Base-by-base conservation (phyloP, 176 grass and related monocot genomes). In the Phyllostachys edulis region DNA sequence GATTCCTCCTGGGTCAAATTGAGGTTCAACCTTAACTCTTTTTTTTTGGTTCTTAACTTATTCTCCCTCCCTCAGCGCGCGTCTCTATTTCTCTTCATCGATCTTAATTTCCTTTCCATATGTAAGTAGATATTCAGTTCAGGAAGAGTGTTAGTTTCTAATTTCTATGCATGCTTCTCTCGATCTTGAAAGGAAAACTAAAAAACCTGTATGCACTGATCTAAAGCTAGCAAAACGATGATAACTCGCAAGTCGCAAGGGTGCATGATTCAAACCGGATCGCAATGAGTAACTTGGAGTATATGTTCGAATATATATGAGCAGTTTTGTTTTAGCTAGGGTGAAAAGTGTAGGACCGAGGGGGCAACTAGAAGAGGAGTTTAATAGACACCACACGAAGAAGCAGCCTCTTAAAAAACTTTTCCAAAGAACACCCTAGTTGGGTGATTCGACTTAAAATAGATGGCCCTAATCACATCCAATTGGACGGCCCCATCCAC, bases 1-100 rank as follows among this genome's bases (percentile, higher is more conserved):
- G 85, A 86, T 95, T 95, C 82, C 93, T 95, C 40, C 69, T 90
- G 13, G 62, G 51, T 87, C 93, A 95, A 90, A 95, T 95, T 59
- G 82, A 95, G 93, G 93, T 95, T 50, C 32, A 88, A 84, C 45
- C 54, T 73, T 69, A 57, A 70, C 29, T 1, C 29, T 29, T 1
- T 29, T 1, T 29, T 29, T 29, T 29, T 29, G 0, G 29, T 29
- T 29, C 29, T 29, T 77, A 63, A 49, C 40, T 29, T 29, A 29
- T 46, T 67, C 63, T 29, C 32, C 10, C 4, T 40, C n/a, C 55
- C 51, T 63, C 54, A 59, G 29, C 29, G 26, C 49, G 29, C 29
- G 26, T 59, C 9, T 46, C 21, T 64, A 4, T 39, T 6, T 14
- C 7, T 34, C 3, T 84, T 10, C 51, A 29, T 29, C 29, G 29